Evolutionary conservation across 208 protist species (phyloP), one percentile per base, ranked within the genome.

Genomic region (Crithidia thermophila): DNA sequence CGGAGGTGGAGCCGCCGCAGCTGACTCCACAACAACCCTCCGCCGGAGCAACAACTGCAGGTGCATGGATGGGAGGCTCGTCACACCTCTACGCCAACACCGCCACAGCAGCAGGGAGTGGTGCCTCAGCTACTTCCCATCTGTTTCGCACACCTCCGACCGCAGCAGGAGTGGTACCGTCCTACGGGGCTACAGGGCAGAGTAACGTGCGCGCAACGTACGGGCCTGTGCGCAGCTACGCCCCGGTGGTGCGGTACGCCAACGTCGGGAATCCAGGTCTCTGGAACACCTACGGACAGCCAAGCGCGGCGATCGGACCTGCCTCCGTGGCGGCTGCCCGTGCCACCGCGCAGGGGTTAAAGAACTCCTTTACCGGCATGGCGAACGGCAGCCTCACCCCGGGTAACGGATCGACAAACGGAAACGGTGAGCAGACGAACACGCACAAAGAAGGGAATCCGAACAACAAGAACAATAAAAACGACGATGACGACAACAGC

Each of bases 241-340:
- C 58, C 4, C 58, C 58, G 10, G 43, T 23, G 4, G 62, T 75
- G 28, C 69, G 69, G 5, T 75, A 75, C 61, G 43, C 69, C 13
- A 75, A 75, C 55, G 69, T 47, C 16, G 61, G 46, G n/a, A 75
- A 52, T 55, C 69, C 69, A 8, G 37, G 37, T 11, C 30, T 65
- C 34, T 75, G 69, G 61, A 51, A n/a, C 21, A 30, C 52, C 4
- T 64, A 59, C 52, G 60, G 58, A 14, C 58, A 55, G 31, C 50
- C 33, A 3, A 37, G 45, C 16, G 31, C 53, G 0, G 27, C 25
- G 33, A 58, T 64, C 42, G 39, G 55, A 21, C 52, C 65, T 1
- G 72, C 65, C 21, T 47, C 49, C 1, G 59, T 67, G 5, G 59
- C 61, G 4, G 55, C 56, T 6, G 53, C 63, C 9, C 47, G 56